Evolutionary conservation across 805 yeast species (phyloP), one percentile per base, ranked within the genome.

Genomic region (Clavispora asparagi): DNA sequence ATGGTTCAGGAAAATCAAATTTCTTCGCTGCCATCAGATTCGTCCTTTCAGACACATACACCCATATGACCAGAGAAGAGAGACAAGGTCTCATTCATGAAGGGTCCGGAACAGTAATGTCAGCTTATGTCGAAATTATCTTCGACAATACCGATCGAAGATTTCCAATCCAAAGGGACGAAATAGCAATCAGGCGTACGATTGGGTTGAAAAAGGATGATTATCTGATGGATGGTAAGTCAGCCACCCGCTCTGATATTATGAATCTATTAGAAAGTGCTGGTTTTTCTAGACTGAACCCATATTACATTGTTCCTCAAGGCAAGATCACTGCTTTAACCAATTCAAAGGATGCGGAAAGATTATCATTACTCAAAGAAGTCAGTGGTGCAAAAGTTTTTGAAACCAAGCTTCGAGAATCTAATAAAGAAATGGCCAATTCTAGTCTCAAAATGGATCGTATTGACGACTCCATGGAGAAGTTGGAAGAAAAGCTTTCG

Each of bases 271-370:
- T 91, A 32, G 97, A 92, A 62, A 83, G 87, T 58, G 96, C 96
- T 0, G 99, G 99, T 0, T 89, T 94, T 59, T 86, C 96, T 0
- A 77, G 86, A 50, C 81, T 89, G 6, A 91, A 90, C 53, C 97
- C 97, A 1, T 92, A 91, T 64, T 92, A 92, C 62, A 92, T 94
- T 55, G 98, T 94, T 6, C 98, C 99, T 0, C 99, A 94, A 65
- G 99, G 99, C 17, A 76, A 87, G 56, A 88, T 94, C 56, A 85
- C 96, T 1, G 76, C 87, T 0, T 72, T 94, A 48, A 92, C 98
- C 0, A 89, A 89, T 59, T 92, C 97, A 0, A 87, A 87, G 55
- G 97, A 90, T 60, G 60, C 78, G 3, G 97, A 91, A 59, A 78
- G 97, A 50, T 71, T 92, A 43, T 76, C 78, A 31, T 68, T 91